Conservation (phyloP, 106 monocot genomes). For the Dendrobium huoshanense region DNA sequence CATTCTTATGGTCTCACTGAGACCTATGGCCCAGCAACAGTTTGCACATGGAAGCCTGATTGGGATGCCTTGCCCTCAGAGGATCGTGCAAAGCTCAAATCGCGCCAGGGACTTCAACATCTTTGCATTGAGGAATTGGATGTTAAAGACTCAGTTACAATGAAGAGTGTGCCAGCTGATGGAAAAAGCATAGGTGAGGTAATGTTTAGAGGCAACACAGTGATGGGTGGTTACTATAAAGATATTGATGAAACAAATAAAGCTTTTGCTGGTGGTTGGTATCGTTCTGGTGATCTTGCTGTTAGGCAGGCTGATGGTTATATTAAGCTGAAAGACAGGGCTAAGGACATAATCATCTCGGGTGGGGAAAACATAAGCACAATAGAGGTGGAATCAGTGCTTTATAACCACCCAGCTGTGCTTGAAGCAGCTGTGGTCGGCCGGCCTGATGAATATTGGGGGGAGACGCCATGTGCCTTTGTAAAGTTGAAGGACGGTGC, state of each 20-base stretch:
- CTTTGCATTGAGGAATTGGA: conserved; percentile 50
- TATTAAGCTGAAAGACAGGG: conserved; percentile 18
- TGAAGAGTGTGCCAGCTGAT: conserved; percentile 61
- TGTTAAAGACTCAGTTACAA: conserved; percentile 53
- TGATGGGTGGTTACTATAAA: conserved; percentile 75
- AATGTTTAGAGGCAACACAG: conserved; percentile 67
- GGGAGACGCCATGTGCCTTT: conserved; percentile 23
- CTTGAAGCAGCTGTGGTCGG: conserved; percentile 20
- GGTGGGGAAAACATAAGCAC: conserved; percentile 28
- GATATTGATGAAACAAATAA: conserved; percentile 29
- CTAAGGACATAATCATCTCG: conserved; percentile 22
- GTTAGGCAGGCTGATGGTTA: conserved; percentile 20
- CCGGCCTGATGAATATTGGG: conserved; percentile 17
- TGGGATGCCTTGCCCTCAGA: conserved; percentile 44
- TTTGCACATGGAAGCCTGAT: conserved; percentile 57
- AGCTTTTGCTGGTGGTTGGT: conserved; percentile 22
- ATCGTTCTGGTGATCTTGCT: conserved; percentile 18
- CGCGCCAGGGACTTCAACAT: conserved; percentile 56
- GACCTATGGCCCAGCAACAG: conserved; percentile 48
- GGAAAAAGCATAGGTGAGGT: conserved; percentile 66
- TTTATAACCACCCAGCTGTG: conserved; percentile 19
- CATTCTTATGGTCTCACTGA: conserved; percentile 75
- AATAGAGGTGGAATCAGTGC: conserved; percentile 25
- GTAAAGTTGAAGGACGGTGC: conserved; percentile 17
- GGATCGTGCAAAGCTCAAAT: conserved; percentile 46